Percentiles rank a stretch among this genome's conserved stretches.
Evolutionary conservation across 1,284 basidiomycete species (phyloP).

Genomic region (Puccinia hordei): DNA sequence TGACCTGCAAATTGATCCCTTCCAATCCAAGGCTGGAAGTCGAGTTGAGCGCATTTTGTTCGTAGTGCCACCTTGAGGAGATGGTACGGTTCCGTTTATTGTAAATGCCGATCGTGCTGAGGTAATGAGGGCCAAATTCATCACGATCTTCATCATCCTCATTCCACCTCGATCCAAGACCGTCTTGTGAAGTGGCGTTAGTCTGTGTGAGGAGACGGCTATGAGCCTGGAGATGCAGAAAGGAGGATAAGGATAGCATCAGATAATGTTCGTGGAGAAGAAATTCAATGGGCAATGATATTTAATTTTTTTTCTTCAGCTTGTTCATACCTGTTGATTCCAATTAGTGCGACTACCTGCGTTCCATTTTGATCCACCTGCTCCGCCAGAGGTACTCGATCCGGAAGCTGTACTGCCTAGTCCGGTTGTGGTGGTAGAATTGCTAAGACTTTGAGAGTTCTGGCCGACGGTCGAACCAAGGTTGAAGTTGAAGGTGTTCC

Average conservation of each 20-base stretch:
- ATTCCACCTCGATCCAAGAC: conserved; percentile 26
- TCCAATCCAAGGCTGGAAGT: conserved; percentile 1
- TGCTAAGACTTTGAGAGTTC: conserved; percentile 13
- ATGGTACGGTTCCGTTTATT: conserved; percentile 38
- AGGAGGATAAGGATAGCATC: neutral
- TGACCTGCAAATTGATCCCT: conserved; percentile 18
- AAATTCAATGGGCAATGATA: neutral
- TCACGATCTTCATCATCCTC: conserved; percentile 46
- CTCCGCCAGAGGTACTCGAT: conserved; percentile 34
- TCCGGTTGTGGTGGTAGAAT: conserved; percentile 21
- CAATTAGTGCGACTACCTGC: conserved; percentile 45
- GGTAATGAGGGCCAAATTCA: conserved; percentile 4
- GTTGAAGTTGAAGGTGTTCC: conserved; percentile 45
- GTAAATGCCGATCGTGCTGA: conserved; percentile 16
- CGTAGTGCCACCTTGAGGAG: conserved; percentile 42
- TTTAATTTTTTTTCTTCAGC: neutral
- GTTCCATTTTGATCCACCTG: conserved; percentile 44
- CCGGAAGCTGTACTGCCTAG: conserved; percentile 19
- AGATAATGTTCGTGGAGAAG: neutral
- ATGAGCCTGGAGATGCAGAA: conserved; percentile 31
- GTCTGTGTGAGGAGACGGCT: conserved; percentile 33
- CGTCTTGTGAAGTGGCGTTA: conserved; percentile 33
- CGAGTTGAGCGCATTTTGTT: conserved; percentile 16
- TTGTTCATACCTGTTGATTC: conserved; percentile 44
- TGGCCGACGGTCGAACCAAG: conserved; percentile 38